Percentiles rank a stretch among this genome's conserved stretches.
Conservation (phyloP, 2,329 filamentous ascomycete genomes). For the Botrytis paeoniae region DNA sequence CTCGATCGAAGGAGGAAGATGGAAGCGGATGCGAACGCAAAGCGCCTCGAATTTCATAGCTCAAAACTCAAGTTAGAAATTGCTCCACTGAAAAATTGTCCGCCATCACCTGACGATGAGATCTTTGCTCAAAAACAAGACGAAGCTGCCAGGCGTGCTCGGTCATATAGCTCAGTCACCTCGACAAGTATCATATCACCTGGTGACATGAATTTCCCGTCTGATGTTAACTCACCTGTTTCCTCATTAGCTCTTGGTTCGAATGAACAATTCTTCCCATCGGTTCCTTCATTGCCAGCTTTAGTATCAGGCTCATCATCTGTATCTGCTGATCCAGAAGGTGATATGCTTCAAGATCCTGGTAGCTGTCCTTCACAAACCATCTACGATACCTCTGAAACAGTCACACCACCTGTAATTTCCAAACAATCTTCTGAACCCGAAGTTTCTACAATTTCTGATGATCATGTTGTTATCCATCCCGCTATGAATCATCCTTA, state of each 20-base stretch:
- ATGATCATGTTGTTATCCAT: constrained; percentile 17
- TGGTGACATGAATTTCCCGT: constrained; percentile 18
- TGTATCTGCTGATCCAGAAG: constrained; percentile 60
- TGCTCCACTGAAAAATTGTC: constrained; percentile 37
- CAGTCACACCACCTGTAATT: constrained; percentile 32
- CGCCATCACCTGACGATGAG: constrained; percentile 48
- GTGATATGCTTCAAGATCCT: constrained; percentile 54
- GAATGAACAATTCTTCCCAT: constrained; percentile 46
- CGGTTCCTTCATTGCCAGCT: constrained; percentile 62
- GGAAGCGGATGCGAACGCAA: constrained; percentile 39
- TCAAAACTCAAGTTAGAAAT: constrained; percentile 14
- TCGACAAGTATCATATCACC: constrained; percentile 44
- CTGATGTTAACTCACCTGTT: constrained; percentile 34
- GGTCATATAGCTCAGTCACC: constrained; percentile 36
- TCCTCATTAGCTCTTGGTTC: constrained; percentile 50
- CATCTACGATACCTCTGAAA: constrained; percentile 32
- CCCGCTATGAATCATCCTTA: constrained; percentile 17
- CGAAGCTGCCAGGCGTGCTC: constrained; percentile 28
- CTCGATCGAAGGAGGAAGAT: constrained; percentile 36
- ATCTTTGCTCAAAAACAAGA: constrained; percentile 32
- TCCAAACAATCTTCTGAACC: constrained; percentile 29
- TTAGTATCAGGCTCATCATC: constrained; percentile 63
- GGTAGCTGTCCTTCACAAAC: constrained; percentile 46
- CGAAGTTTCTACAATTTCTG: constrained; percentile 12
- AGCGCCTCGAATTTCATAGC: constrained; percentile 31